Evolutionary conservation across 257 asterid species (phyloP).

Genomic region (Plantago major): DNA sequence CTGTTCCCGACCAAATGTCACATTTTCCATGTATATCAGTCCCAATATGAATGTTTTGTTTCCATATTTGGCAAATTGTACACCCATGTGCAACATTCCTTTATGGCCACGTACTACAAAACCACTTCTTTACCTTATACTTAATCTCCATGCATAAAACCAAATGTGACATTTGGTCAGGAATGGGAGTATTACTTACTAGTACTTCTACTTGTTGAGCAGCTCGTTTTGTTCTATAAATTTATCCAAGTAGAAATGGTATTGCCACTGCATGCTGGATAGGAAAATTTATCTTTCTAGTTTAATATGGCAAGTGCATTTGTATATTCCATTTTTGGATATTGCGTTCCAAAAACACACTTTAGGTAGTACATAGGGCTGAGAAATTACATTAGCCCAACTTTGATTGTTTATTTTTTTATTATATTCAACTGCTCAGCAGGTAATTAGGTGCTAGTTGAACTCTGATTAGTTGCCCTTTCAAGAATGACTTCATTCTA

Average conservation of each 20-base stretch:
- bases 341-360: background rate
- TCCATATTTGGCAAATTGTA: too few relatives aligned
- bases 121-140: too few relatives aligned
- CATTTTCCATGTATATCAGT: too few relatives aligned
- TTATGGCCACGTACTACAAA: too few relatives aligned
- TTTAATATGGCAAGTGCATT: background rate
- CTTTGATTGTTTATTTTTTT: background rate
- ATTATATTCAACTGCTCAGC: background rate
- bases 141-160: background rate
- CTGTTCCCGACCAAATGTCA: too few relatives aligned
- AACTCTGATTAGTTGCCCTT: background rate
- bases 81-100: too few relatives aligned
- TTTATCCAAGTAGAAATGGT: too few relatives aligned
- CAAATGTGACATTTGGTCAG: background rate
- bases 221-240: too few relatives aligned
- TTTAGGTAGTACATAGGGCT: background rate
- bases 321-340: background rate
- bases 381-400: background rate
- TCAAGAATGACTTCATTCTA: conserved; percentile 1
- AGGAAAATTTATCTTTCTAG: background rate
- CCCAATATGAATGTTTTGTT: too few relatives aligned
- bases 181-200: too few relatives aligned
- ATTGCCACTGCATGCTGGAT: too few relatives aligned
- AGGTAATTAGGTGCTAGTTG: conserved; percentile 1
- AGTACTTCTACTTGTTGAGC: too few relatives aligned